These are phyloP conservation scores for Bryum argenteum DNA, from an alignment of 225 moss, liverwort and hornwort genomes.

Conservation along the genomic window DNA sequence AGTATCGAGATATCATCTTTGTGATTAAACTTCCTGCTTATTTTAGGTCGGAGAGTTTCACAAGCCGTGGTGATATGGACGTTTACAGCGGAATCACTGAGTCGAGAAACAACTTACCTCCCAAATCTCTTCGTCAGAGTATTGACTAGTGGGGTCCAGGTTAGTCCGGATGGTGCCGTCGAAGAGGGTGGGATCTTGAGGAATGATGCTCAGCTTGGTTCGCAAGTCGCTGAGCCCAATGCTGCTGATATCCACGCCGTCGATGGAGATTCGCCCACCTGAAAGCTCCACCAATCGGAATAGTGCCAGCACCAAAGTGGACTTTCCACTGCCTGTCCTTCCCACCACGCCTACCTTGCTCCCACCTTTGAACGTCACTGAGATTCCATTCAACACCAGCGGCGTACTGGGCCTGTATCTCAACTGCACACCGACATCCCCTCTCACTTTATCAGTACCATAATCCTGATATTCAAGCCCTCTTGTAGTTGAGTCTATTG, in stretches of 20 bases:
- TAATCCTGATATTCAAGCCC: neutral
- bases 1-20: too few species aligned
- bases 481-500: neutral
- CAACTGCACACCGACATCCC: conserved; percentile 45
- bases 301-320: conserved; percentile 65
- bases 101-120: conserved; percentile 40
- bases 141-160: conserved; percentile 59
- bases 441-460: neutral
- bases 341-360: conserved; percentile 74
- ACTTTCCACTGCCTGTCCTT: conserved; percentile 74
- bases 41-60: too few species aligned
- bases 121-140: conserved; percentile 66
- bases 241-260: conserved; percentile 59
- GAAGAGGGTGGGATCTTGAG: conserved; percentile 79
- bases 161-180: conserved; percentile 75
- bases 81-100: too few species aligned
- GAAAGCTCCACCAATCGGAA: conserved; percentile 74
- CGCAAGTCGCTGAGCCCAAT: conserved; percentile 71
- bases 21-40: too few species aligned
- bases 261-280: conserved; percentile 56
- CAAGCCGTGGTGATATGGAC: too few species aligned
- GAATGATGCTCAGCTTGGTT: conserved; percentile 65
- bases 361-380: conserved; percentile 56
- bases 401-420: conserved; percentile 65
- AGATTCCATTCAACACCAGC: conserved; percentile 64